Base-by-base conservation (phyloP, 164 flowering plant species). In the Tetracentron sinense region DNA sequence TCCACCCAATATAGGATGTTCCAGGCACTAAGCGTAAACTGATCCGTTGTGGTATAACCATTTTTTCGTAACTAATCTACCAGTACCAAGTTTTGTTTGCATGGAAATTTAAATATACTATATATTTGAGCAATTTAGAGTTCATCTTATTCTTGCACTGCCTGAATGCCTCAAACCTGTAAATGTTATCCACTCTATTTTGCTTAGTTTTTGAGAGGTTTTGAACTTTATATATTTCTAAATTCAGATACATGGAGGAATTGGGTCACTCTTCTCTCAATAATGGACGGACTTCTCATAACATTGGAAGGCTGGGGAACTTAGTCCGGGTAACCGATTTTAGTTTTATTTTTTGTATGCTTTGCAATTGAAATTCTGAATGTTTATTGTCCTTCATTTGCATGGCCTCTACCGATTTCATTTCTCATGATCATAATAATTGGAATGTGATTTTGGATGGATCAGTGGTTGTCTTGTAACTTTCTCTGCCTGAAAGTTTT, bases 211-310 rank as follows among this genome's bases (percentile, higher is more conserved):
- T n/a, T 15, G 35, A 25, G 30, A 38, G 49, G 23, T 42, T 44
- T 63, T 57, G 20, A 25, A 23, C 4, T 68, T 54, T 54, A 10
- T 48, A 33, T 42, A 22, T 56, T 65, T 21, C 11, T 44, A 16
- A 26, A 7, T 62, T 63, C 77, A 95, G 99, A 62, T 89, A 86
- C 74, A 69, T 88, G 81, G 80, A 83, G 67, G 90, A 85, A 72
- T 75, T 71, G 27, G 87, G 80, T 42, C 67, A 81, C 74, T 72
- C 90, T 16, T 71, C 85, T 50, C 46, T 58, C 30, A 77, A 62
- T 60, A 86, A 82, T 80, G 81, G 70, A 44, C 86, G 99, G 26
- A 80, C 85, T 74, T 78, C 92, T 67, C 91, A 91, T 70, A 81
- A 56, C 69, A 74, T 89, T 69, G 97, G 97, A 62, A 83, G 80